These are phyloP conservation scores for Croton setiger DNA, from an alignment of 441 rosid genomes.

Conservation along the genomic window DNA sequence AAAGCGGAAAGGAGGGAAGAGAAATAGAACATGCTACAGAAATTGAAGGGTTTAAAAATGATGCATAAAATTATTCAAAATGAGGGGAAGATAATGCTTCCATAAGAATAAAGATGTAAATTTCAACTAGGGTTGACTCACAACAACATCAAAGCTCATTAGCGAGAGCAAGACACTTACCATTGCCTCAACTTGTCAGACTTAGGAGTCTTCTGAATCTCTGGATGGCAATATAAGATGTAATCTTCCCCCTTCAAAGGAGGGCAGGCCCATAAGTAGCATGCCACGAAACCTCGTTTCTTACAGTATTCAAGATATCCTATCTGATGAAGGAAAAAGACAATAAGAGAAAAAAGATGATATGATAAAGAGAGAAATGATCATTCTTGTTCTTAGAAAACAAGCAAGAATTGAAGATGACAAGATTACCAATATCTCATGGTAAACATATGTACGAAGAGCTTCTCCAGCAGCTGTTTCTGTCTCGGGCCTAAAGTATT, in stretches of 20 bases:
- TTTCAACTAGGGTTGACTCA: not conserved
- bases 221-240: conserved; percentile 74
- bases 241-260: conserved; percentile 78
- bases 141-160: not conserved
- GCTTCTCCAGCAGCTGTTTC: conserved; percentile 51
- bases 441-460: conserved; percentile 72
- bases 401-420: conserved; percentile 1
- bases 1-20: not conserved
- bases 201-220: conserved; percentile 68
- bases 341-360: not conserved
- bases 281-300: conserved; percentile 64
- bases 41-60: not conserved
- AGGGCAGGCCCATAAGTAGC: conserved; percentile 87
- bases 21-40: not conserved
- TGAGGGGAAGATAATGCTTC: not conserved
- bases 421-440: conserved; percentile 54
- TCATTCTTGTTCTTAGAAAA: not conserved
- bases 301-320: conserved; percentile 83
- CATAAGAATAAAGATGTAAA: not conserved
- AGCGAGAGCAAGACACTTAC: conserved; percentile 32
- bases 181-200: conserved; percentile 74
- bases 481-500: conserved; percentile 63
- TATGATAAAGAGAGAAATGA: not conserved
- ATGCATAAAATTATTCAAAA: not conserved
- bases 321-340: conserved; percentile 35